phyloP scores from a whole-genome alignment of 345 rosid species.

The Stellera chamaejasme region DNA sequence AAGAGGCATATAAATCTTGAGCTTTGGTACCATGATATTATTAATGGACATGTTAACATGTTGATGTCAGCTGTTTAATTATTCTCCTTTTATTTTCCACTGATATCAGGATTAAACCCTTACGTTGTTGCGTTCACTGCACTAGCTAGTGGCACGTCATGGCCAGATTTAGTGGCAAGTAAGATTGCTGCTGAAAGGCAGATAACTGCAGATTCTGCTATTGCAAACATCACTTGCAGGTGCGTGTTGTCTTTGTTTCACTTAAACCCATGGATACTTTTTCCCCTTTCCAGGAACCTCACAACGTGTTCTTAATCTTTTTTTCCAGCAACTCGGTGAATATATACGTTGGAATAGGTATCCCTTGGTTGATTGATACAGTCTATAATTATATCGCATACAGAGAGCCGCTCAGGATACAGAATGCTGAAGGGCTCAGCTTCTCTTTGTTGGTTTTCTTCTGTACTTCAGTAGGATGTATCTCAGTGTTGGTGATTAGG shows the following conservation, averaged over 20 bases:
- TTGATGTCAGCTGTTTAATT: conserved; percentile 4
- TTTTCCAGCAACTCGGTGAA: conserved; percentile 83
- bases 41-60: too few species aligned
- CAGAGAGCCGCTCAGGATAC: conserved; percentile 53
- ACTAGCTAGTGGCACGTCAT: conserved; percentile 87
- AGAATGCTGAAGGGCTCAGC: conserved; percentile 65
- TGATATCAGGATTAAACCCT: conserved; percentile 63
- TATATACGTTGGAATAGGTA: conserved; percentile 82
- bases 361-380: conserved; percentile 93
- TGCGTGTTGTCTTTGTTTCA: conserved; percentile 9
- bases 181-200: conserved; percentile 97
- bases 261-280: not conserved
- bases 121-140: conserved; percentile 95
- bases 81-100: not conserved
- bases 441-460: conserved; percentile 83
- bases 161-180: conserved; percentile 97
- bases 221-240: conserved; percentile 98
- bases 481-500: conserved; percentile 64
- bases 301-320: not conserved
- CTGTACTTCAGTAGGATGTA: conserved; percentile 67
- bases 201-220: conserved; percentile 89
- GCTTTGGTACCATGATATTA: too few species aligned
- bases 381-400: conserved; percentile 67
- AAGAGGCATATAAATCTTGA: not conserved
- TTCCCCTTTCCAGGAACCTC: not conserved